Base-by-base conservation (phyloP, 2,329 filamentous ascomycete species). In the Alternaria alternata region DNA sequence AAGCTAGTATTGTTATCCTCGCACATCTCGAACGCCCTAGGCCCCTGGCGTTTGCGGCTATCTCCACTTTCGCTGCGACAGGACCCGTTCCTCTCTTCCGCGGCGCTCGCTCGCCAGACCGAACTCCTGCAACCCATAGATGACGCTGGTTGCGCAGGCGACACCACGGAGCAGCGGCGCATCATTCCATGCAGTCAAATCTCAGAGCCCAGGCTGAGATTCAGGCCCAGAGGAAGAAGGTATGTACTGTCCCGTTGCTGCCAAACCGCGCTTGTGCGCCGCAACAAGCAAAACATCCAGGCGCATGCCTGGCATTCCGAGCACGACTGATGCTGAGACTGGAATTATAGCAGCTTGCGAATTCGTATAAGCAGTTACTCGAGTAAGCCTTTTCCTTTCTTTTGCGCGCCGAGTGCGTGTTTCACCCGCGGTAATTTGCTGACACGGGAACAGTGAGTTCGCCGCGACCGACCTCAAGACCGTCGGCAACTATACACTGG, bases 361-460 rank as follows among this genome's bases (percentile, higher is more conserved):
- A 90, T 81, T 98, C 95, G 70, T 99, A 99, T 83, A 92, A 96
- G 83, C 91, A 96, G 82, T 87, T 99, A 74, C 88, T 99, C 74
- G 91, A 96, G 93, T 96, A 88, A 81, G 91, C 82, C 47, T 20
- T 20, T 24, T 36, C 42, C 48, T 20, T 54, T 20, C 51, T 44
- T 30, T 51, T 61, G 55, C 58, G 49, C 43, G 39, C 48, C 54
- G 30, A 32, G 44, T 54, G 51, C 52, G 36, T 51, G 43, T 51
- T 59, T 24, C 57, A 24, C 42, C 30, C 32, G 42, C 41, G 24
- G 43, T 39, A 30, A 54, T 54, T 53, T 66, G 34, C 67, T 73
- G 62, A 74, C 43, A 59, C 22, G 61, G 58, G 68, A 55, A 60
- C 78, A 97, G 93, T 83, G 94, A 98, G 81, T 99, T 99, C 83